Base-by-base conservation (phyloP, 2,329 filamentous ascomycete species). In the Monosporascus sp. region DNA sequence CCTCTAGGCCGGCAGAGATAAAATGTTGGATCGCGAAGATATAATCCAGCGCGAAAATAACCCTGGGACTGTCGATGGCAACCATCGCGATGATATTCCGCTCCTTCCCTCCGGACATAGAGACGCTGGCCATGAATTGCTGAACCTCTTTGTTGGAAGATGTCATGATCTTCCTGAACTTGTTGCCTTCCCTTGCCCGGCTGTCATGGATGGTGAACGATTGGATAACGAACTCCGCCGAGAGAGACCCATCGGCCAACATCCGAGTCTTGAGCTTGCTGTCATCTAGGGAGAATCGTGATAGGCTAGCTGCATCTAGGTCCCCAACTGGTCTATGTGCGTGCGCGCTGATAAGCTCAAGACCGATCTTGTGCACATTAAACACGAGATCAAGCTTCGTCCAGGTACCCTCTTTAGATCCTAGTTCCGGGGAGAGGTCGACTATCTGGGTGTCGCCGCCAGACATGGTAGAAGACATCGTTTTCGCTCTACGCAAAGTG, bases 111-210 rank as follows among this genome's bases (percentile, higher is more conserved):
- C 91, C 89, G 0, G 92, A 91, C 71, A 99, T 95, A 0, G 92
- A 95, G 4, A 99, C 76, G 67, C 89, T 97, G 18, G 94, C 94
- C 94, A 99, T 99, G 65, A 99, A 92, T 63, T 99, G 95, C 68
- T 97, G 92, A 46, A 94, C 91, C 52, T 92, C 88, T 61, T 91
- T 93, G 70, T 97, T 97, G 65, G 92, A 91, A 51, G 96, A 86
- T 2, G 92, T 92, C 94, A 99, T 97, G 72, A 99, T 97, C 69
- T 93, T 95, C 49, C 91, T 85, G 78, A 95, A 99, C 67, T 96
- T 97, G 75, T 97, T 99, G 5, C 87, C 89, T 62, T 96, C 92
- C 51, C 84, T 82, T 5, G 84, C 85, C n/a, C 95, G 86, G 57
- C 88, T 97, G 68, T 99, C 94, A 52, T 89, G 83, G 59, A 97